Evolutionary conservation across 1,284 basidiomycete genomes (phyloP).

Genomic region (Rhodotorula sp.): DNA sequence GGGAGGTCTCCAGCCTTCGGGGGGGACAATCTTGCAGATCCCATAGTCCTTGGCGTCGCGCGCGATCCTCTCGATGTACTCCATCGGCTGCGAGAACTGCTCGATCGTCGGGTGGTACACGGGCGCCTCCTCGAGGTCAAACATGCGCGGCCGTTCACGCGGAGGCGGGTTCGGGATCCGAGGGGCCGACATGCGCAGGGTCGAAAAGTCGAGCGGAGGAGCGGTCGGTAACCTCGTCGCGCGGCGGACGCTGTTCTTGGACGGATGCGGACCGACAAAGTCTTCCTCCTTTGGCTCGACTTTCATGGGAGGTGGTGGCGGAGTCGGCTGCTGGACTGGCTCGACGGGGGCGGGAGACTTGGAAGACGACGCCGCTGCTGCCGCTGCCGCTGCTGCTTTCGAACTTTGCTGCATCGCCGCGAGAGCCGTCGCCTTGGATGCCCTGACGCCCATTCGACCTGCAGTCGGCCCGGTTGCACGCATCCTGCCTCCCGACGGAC

Average conservation of each 20-base stretch:
- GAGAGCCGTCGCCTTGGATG: slow-evolving; percentile 21
- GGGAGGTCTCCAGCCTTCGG: slow-evolving; percentile 90
- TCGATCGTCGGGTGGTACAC: slow-evolving; percentile 82
- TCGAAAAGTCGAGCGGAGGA: slow-evolving; percentile 42
- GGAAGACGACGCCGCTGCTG: not conserved
- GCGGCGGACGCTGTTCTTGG: slow-evolving; percentile 31
- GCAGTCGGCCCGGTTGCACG: slow-evolving; percentile 4
- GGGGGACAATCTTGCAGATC: slow-evolving; percentile 95
- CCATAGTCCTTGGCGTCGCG: slow-evolving; percentile 70
- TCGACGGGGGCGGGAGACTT: not conserved
- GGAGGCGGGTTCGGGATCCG: slow-evolving; percentile 26
- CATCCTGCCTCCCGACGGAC: slow-evolving; percentile 2
- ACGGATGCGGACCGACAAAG: slow-evolving; percentile 18
- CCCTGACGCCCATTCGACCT: slow-evolving; percentile 25
- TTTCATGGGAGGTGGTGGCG: not conserved
- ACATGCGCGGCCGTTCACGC: slow-evolving; percentile 53
- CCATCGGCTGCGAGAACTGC: slow-evolving; percentile 94
- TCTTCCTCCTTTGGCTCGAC: not conserved
- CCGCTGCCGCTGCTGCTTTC: not conserved
- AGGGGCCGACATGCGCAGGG: slow-evolving; percentile 42
- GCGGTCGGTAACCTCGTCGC: slow-evolving; percentile 23
- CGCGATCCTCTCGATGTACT: slow-evolving; percentile 84
- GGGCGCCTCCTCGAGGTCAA: slow-evolving; percentile 86
- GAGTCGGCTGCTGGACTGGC: not conserved
- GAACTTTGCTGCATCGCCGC: slow-evolving; percentile 9